Evolutionary conservation across 2,329 filamentous ascomycete genomes (phyloP), one percentile per base, ranked within the genome.

Genomic region (Colletotrichum sp.): DNA sequence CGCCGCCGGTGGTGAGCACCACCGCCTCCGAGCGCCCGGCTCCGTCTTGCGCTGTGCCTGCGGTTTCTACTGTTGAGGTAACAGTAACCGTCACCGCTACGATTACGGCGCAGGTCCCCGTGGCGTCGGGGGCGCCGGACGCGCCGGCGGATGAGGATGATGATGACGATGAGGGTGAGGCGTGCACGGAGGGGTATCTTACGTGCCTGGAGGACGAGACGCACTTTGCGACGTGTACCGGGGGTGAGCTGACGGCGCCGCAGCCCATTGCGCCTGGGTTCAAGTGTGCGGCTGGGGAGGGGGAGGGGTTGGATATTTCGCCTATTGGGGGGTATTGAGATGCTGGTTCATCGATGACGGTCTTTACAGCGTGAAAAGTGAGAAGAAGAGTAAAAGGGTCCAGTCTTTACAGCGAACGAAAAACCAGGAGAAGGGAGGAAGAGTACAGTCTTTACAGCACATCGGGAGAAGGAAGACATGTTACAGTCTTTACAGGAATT

Each of bases 61-160:
- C 34, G 1, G 30, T 61, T 5, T 28, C 30, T 5, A 70, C 73
- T 60, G 58, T 77, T 24, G 70, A 77, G 36, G 71, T 77, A 68
- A 79, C 75, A 48, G 77, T 78, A 52, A 75, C 79, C 4, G n/a
- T 69, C 12, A 75, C 72, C 3, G 72, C 67, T 12, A 74, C 68
- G 5, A 18, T 56, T 6, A 21, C 62, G 15, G 62, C 32, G 8
- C 16, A 43, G 24, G 38, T n/a, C 2, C 43, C 56, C 10, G 18
- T 5, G 13, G 56, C 38, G 10, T 65, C 68, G 8, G 15, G 9
- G 4, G 24, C 26, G 6, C 43, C 56, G 43, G 13, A 56, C 8
- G 26, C 55, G 7, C 64, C 73, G 3, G 5, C 38, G 18, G 38
- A 48, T 12, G 38, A 48, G 15, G 36, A 38, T 18, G 36, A 38